A percentile compares a stretch with the other conserved stretches of the same genome.
Conservation (phyloP, 495 filamentous ascomycete species). For the Neohortaea acidophila region DNA sequence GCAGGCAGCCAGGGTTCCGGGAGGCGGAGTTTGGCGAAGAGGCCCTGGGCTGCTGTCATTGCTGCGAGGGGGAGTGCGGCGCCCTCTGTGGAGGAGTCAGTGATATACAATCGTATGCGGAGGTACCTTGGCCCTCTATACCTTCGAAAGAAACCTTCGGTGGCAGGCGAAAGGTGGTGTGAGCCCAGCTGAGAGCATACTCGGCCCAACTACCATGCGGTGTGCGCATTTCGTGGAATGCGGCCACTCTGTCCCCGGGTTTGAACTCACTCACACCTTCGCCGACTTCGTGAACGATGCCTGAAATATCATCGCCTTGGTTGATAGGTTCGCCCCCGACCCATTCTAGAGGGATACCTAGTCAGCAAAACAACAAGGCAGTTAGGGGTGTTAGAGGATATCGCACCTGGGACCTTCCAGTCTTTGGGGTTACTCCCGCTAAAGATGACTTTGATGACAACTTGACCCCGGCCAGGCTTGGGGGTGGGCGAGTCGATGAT, state of each 20-base stretch:
- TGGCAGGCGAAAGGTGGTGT: slow-evolving; percentile 58
- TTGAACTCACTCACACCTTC: slow-evolving; percentile 45
- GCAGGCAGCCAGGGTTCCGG: slow-evolving; percentile 48
- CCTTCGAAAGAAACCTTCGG: slow-evolving; percentile 51
- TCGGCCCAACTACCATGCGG: slow-evolving; percentile 51
- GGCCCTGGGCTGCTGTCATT: slow-evolving; percentile 54
- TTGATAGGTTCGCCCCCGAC: slow-evolving; percentile 28
- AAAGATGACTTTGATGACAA: slow-evolving; percentile 56
- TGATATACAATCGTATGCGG: neutral
- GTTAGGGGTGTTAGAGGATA: too few species aligned
- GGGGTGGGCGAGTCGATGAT: slow-evolving; percentile 53
- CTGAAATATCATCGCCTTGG: slow-evolving; percentile 59
- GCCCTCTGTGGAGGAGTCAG: slow-evolving; percentile 36
- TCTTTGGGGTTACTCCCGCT: slow-evolving; percentile 68
- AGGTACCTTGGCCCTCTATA: slow-evolving; percentile 14
- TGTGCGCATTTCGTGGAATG: slow-evolving; percentile 48
- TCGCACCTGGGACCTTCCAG: slow-evolving; percentile 11
- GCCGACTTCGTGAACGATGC: slow-evolving; percentile 47
- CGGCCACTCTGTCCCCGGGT: slow-evolving; percentile 53
- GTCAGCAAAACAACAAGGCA: too few species aligned
- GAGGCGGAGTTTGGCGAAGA: slow-evolving; percentile 43
- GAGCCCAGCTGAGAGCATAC: slow-evolving; percentile 49
- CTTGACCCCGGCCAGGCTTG: slow-evolving; percentile 40
- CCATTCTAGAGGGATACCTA: too few species aligned
- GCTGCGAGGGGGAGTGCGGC: slow-evolving; percentile 59